Conservation (phyloP, 352 stramenopile genomes). For the Globisporangium takayamanum region DNA sequence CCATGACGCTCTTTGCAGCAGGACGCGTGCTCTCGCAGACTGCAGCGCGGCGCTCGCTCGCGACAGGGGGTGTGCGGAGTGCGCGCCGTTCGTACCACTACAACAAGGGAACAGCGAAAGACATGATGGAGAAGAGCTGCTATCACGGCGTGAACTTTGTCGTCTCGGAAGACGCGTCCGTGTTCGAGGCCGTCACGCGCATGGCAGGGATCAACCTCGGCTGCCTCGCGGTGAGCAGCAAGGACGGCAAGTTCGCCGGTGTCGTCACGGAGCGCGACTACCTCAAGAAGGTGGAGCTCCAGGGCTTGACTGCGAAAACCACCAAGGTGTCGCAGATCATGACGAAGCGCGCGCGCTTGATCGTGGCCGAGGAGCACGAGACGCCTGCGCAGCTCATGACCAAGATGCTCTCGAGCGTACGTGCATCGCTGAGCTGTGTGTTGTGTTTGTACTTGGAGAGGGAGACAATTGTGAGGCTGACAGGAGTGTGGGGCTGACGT, state of each 20-base stretch:
- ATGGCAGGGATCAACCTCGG: constrained; percentile 93
- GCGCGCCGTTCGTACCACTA: constrained; percentile 42
- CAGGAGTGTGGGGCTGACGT: neutral
- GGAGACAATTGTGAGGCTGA: neutral
- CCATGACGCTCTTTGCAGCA: neutral
- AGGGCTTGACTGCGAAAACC: constrained; percentile 81
- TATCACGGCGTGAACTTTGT: constrained; percentile 94
- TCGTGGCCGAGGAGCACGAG: constrained; percentile 83
- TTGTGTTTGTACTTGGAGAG: neutral
- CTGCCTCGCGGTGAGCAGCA: constrained; percentile 87
- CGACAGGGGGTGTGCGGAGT: neutral
- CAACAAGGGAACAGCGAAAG: constrained; percentile 77
- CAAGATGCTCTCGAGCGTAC: constrained; percentile 92
- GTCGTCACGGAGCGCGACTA: constrained; percentile 94
- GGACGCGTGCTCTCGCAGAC: neutral
- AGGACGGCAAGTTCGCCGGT: constrained; percentile 84
- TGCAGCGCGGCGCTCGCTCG: neutral
- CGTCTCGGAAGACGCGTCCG: constrained; percentile 88
- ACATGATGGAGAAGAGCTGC: constrained; percentile 91
- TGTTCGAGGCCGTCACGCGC: constrained; percentile 93
- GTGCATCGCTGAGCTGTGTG: constrained; percentile 6
- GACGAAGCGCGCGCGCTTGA: constrained; percentile 88
- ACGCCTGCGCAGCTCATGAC: constrained; percentile 89
- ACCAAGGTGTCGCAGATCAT: constrained; percentile 92
- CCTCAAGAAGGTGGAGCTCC: constrained; percentile 93